Base-by-base conservation (phyloP, 495 filamentous ascomycete species). In the Platismatia glauca region DNA sequence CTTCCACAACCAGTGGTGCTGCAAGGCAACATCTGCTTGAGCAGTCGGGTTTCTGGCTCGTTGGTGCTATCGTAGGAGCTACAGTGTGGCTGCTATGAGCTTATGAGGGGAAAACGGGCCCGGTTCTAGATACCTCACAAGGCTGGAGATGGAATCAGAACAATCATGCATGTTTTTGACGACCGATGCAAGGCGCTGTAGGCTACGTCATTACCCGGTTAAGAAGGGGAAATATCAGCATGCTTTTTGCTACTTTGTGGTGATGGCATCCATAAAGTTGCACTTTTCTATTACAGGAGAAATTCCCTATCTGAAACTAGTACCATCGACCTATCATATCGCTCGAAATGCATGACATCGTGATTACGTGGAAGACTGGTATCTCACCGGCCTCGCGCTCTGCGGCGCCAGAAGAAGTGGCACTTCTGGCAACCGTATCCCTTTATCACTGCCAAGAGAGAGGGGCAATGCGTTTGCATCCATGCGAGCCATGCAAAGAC, bases 1-100 rank as follows among this genome's bases (percentile, higher is more conserved):
- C 43, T 24, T 46, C 50, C 18, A 83, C 84, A 29, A 53, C 34
- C 20, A 62, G 59, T 15, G 59, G 64, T 18, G 73, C 68, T 44
- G 60, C 70, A 31, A 62, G 76, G 35, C 62, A 71, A 55, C 66
- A 62, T 29, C 52, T 84, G 58, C 65, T 78, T 16, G 70, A 81
- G 56, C 70, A 76, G 12, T 76, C 75, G 34, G 87, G 86, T 33
- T 88, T 83, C 71, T 89, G 83, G 84, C 71, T 82, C 31, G 81
- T 84, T 56, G 79, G 80, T 34, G 82, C 78, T 38, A 61, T 83
- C 9, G 82, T 85, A 24, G 73, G 68, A 58, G 73, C 70, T 52
- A 76, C 78, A 15, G 79, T 84, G 12, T 83, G 72, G 71, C 55
- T 65, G 13, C 31, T 78, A 46, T 78, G 67, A 67, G 39, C 18